Evolutionary conservation across 768 basidiomycete species (phyloP), one percentile per base, ranked within the genome.

Genomic region (Phaeotremella skinneri): DNA sequence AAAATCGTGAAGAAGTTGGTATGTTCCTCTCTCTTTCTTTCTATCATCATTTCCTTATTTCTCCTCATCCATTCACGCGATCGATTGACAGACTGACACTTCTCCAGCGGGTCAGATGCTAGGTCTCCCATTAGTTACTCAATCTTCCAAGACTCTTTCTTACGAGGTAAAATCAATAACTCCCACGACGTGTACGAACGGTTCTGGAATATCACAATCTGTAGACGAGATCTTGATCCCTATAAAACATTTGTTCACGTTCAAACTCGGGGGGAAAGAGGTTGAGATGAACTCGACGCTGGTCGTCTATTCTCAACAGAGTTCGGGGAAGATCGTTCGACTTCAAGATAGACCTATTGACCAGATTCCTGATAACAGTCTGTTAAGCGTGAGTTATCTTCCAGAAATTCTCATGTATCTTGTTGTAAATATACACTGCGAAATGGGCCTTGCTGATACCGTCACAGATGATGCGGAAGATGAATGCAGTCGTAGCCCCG

Each of bases 81-180:
- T 31, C 45, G 3, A 45, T 25, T 27, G 3, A 32, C 29, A 42
- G 4, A 23, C 34, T 20, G 1, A 3, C 27, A 31, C 14, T 14
- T 27, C 17, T 25, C 1, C 48, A 76, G 74, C 70, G n/a, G 75
- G 75, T 4, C 75, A 76, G 31, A 61, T 76, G 50, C 64, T 73
- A 14, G 63, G 73, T 32, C 56, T 76, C 31, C 69, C 75, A 3
- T 56, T 61, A 5, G 69, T 74, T 0, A 63, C 63, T 14, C 59
- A 61, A 14, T 66, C 66, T 20, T 65, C 69, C 27, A 45, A 49
- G 17, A 76, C 73, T 27, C 53, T 63, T 37, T 66, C 58, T 14
- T 64, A 73, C 60, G 21, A 34, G 2, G 42, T 74, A 37, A 64
- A 23, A 30, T 55, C 64, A 27, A 31, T 62, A 42, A 50, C 30